These are phyloP conservation scores for Rugonectria rugulosa DNA, from an alignment of 2,329 filamentous ascomycete genomes.

Conservation along the genomic window DNA sequence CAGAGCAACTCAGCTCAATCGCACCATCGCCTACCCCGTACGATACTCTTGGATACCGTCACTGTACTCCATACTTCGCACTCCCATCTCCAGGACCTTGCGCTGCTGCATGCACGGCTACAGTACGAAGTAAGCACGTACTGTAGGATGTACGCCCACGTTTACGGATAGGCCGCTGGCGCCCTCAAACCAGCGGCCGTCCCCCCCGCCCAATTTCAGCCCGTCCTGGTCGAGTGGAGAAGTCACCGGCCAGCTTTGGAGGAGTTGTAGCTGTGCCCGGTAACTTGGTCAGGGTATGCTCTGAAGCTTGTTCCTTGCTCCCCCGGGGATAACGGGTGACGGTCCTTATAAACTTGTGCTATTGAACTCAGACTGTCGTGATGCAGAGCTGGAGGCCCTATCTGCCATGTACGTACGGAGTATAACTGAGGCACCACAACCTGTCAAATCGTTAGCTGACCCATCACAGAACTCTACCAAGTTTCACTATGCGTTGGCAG, in stretches of 20 bases:
- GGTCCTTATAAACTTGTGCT: no score
- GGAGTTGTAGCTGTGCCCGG: conserved; percentile 8
- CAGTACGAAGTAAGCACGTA: neutral
- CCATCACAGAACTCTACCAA: no score
- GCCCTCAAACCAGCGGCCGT: conserved; percentile 41
- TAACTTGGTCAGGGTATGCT: conserved; percentile 1
- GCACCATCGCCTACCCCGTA: no score
- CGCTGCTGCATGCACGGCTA: neutral
- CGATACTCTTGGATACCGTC: no score
- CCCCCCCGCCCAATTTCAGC: conserved; percentile 32
- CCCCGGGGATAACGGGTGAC: no score
- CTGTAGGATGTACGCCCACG: neutral
- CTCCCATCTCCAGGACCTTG: no score
- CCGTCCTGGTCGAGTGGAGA: conserved; percentile 28
- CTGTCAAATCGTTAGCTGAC: no score
- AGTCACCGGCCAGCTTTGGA: neutral
- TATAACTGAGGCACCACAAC: no score
- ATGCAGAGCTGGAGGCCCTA: conserved; percentile 5
- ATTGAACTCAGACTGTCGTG: neutral
- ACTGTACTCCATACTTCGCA: no score
- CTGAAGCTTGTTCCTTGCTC: conserved; percentile 15
- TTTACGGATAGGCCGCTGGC: conserved; percentile 9
- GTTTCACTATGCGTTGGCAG: no score
- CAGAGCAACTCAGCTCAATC: no score
- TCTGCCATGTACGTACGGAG: no score